Percentiles rank a stretch among this genome's conserved stretches.
Evolutionary conservation across 1,139 yeast genomes (phyloP).

Genomic region (Kurtzmaniella quercitrusa): DNA sequence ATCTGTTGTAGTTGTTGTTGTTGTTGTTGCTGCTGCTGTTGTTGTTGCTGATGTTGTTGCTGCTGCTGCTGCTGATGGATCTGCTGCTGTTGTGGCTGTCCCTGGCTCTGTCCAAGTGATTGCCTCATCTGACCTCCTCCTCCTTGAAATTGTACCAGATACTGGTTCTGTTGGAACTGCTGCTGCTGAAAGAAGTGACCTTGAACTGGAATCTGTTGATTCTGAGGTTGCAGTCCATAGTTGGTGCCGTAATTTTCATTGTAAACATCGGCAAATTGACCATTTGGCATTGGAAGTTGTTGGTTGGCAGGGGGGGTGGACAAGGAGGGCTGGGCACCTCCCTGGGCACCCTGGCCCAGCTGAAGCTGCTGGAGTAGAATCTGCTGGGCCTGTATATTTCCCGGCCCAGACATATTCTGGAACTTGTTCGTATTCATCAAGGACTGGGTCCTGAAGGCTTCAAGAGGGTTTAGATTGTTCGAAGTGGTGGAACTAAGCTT

Average conservation of each 20-base stretch:
- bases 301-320: background rate
- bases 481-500: conserved; percentile 2
- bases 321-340: background rate
- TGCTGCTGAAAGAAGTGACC: conserved; percentile 2
- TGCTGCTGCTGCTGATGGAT: conserved; percentile 8
- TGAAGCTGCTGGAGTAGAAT: conserved; percentile 43
- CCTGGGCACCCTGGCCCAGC: conserved; percentile 23
- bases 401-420: conserved; percentile 26
- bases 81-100: conserved; percentile 11
- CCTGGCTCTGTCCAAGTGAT: conserved; percentile 10
- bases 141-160: background rate
- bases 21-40: conserved; percentile 19
- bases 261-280: background rate
- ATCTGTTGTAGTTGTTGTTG: conserved; percentile 27
- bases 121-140: conserved; percentile 2
- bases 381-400: conserved; percentile 40
- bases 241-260: background rate
- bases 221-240: background rate
- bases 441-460: background rate
- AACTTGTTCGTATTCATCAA: conserved; percentile 27
- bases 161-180: conserved; percentile 2
- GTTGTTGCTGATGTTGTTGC: conserved; percentile 12
- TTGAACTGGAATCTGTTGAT: conserved; percentile 1
- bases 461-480: conserved; percentile 25
- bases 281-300: conserved; percentile 1